Conservation (phyloP, 371 early-diverging fungal species). For the Mucor racemosus region DNA sequence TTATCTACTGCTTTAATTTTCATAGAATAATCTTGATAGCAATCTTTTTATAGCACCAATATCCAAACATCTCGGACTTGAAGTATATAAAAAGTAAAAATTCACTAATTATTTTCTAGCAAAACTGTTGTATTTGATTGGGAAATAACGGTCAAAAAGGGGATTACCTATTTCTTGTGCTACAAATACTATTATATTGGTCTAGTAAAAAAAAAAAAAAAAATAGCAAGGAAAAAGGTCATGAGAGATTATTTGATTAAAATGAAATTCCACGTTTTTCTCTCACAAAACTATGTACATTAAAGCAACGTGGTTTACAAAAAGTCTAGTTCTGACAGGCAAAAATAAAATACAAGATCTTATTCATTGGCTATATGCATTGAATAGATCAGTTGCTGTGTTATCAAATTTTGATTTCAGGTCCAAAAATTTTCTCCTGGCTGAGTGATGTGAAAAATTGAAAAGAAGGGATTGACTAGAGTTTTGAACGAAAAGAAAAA, state of each 20-base stretch:
- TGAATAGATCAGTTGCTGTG: not conserved
- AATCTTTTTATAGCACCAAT: conserved; percentile 1
- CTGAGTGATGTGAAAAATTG: not conserved
- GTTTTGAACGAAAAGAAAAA: not conserved
- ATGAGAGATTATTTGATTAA: not conserved
- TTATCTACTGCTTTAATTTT: not conserved
- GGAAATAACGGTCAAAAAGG: conserved; percentile 6
- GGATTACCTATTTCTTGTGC: not conserved
- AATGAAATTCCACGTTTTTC: conserved; percentile 2
- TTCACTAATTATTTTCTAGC: not conserved
- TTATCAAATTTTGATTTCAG: not conserved
- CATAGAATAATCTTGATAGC: not conserved
- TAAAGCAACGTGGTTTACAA: conserved; percentile 5
- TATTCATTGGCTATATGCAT: not conserved
- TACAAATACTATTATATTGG: conserved; percentile 3
- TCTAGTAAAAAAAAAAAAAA: not conserved
- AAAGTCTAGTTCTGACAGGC: not conserved
- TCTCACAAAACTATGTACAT: not conserved
- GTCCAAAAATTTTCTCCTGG: not conserved
- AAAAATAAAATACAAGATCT: not conserved
- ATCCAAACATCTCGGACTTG: not conserved
- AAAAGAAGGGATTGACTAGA: not conserved
- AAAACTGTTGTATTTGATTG: not conserved
- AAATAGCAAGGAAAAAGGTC: conserved; percentile 3
- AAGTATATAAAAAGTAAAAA: not conserved